Percentiles rank a stretch among this genome's conserved stretches.
Evolutionary conservation across 495 filamentous ascomycete genomes (phyloP).

Genomic region (Cryomyces minteri): DNA sequence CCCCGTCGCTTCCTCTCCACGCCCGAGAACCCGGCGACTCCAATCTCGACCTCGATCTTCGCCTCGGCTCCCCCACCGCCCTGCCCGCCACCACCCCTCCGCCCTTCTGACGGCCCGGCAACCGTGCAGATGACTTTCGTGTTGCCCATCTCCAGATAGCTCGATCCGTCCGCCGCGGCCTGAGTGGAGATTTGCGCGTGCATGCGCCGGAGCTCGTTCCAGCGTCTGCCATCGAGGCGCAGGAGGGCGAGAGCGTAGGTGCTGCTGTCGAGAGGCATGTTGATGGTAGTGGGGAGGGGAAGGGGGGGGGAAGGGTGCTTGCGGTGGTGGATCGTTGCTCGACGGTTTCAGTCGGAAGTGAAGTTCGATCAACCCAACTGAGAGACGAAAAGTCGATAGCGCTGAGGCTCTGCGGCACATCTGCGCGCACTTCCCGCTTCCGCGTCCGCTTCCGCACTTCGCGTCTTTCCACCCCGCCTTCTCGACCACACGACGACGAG

Average conservation of each 20-base stretch:
- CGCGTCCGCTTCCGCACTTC: no score
- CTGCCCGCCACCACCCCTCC: conserved; percentile 26
- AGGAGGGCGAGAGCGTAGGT: conserved; percentile 72
- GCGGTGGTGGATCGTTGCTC: no score
- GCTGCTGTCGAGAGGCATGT: conserved; percentile 81
- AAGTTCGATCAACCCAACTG: no score
- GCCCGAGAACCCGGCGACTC: conserved; percentile 71
- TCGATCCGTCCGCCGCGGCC: conserved; percentile 73
- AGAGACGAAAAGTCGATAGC: no score
- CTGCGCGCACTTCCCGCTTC: no score
- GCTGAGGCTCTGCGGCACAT: no score
- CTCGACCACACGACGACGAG: no score
- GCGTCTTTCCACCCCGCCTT: no score
- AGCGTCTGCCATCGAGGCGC: conserved; percentile 83
- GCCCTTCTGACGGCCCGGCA: conserved; percentile 56
- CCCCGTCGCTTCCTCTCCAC: conserved; percentile 64
- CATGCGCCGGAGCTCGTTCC: conserved; percentile 91
- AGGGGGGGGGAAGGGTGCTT: no score
- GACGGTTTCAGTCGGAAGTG: no score
- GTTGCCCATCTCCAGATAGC: conserved; percentile 88
- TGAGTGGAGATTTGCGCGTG: conserved; percentile 83
- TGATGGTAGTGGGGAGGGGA: conserved; percentile 4
- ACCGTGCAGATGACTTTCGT: conserved; percentile 92
- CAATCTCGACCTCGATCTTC: conserved; percentile 63
- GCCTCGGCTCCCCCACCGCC: conserved; percentile 29